Evolutionary conservation across 805 yeast species (phyloP), one percentile per base, ranked within the genome.

Genomic region (Hanseniaspora vineae): DNA sequence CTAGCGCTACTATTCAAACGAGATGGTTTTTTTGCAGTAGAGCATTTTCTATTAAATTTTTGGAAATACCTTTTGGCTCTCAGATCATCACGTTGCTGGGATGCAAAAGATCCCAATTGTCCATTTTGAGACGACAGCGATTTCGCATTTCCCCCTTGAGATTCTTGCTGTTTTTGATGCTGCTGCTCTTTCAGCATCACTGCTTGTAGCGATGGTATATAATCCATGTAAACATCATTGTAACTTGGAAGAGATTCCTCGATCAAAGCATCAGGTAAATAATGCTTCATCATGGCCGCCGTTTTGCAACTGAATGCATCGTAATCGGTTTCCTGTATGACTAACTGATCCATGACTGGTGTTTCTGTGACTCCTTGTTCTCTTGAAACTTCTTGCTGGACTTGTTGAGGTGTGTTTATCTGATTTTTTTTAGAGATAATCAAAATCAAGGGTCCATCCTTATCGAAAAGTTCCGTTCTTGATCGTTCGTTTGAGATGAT

Each of bases 251-350:
- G n/a, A 6, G 33, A 15, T 18, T 35, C 52, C 11, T 58, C 55
- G n/a, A 69, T 58, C 49, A 57, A 60, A 6, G 54, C 58, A 52
- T 69, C 81, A 33, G 64, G 59, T 33, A 78, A 57, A 54, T 82
- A 81, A 0, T 69, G 65, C 48, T 68, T 71, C 6, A 63, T 42
- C 33, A 72, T 67, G n/a, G 81, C 77, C 33, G 78, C 75, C 44
- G 66, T 53, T 20, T 86, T 70, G 53, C 86, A 78, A 13, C 84
- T 72, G n/a, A 82, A 59, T 0, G 89, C 89, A 60, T 81, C 88
- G 50, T 72, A 67, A 53, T 83, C 90, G 0, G 90, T 83, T 29
- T 58, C 57, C 42, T 59, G 64, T 10, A 62, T 54, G 5, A 54
- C 51, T 15, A 20, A 23, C 6, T 40, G 19, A 8, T 33, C 39